These are phyloP conservation scores for Sclerotinia spermophila DNA, from an alignment of 2,329 filamentous ascomycete genomes.

Conservation along the genomic window DNA sequence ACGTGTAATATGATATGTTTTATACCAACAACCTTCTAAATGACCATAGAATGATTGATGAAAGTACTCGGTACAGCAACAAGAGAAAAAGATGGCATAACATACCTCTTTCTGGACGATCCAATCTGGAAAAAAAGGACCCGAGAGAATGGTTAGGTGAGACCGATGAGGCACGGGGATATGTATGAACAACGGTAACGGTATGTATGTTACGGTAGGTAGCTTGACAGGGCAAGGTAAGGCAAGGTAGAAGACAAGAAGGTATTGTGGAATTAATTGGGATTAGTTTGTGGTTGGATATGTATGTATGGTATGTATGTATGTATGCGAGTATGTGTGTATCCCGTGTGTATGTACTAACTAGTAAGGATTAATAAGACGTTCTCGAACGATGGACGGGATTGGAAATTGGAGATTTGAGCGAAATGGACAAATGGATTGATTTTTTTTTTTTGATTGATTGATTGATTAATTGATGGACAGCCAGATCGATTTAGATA, in stretches of 20 bases:
- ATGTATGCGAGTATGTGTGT: background rate
- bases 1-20: background rate
- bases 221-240: slow-evolving; percentile 1
- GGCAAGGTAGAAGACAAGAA: background rate
- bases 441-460: too few species aligned
- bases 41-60: background rate
- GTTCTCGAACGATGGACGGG: background rate
- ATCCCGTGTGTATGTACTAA: background rate
- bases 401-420: background rate
- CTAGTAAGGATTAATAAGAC: background rate
- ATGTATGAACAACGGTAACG: background rate
- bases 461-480: too few species aligned
- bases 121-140: background rate
- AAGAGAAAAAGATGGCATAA: background rate
- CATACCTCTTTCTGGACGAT: background rate
- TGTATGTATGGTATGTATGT: background rate
- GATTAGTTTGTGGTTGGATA: background rate
- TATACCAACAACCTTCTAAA: background rate
- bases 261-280: background rate
- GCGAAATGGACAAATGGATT: background rate
- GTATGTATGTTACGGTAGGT: background rate
- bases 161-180: background rate
- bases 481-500: too few species aligned
- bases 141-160: background rate
- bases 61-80: background rate